Conservation (phyloP, 163 green algal genomes). For the Scenedesmus sp. region DNA sequence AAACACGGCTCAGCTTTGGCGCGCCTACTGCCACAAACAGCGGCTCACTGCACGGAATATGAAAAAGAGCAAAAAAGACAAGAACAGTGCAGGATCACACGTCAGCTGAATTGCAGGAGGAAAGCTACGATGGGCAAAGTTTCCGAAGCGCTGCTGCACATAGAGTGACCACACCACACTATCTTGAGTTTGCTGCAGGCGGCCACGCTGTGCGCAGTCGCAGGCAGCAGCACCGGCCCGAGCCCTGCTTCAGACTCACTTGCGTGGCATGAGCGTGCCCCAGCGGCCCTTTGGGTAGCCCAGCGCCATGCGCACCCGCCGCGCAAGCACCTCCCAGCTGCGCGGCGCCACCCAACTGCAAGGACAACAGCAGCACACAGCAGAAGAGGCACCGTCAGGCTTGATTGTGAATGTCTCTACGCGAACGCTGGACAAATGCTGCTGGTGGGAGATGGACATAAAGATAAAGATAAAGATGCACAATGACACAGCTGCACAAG, state of each 20-base stretch:
- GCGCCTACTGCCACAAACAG: too few relatives aligned
- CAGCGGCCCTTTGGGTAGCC: conserved; percentile 45
- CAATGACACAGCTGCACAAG: too few relatives aligned
- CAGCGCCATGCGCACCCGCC: conserved; percentile 26
- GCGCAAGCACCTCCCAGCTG: conserved; percentile 29
- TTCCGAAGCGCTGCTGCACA: too few relatives aligned
- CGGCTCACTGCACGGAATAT: too few relatives aligned
- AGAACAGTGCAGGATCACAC: too few relatives aligned
- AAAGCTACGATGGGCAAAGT: too few relatives aligned
- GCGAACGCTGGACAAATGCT: too few relatives aligned
- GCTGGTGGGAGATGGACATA: too few relatives aligned
- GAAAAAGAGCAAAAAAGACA: too few relatives aligned
- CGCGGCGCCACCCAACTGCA: conserved; percentile 50
- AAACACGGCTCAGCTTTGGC: not conserved
- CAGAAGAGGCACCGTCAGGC: not conserved
- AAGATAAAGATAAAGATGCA: too few relatives aligned
- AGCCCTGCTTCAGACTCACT: not conserved
- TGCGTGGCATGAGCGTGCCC: conserved; percentile 38
- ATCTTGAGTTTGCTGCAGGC: not conserved
- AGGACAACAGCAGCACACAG: not conserved
- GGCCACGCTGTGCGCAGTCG: not conserved
- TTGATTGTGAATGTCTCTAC: not conserved
- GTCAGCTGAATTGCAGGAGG: too few relatives aligned
- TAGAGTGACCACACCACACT: not conserved
- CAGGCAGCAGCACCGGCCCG: not conserved